Percentiles rank a stretch among this genome's conserved stretches.
Evolutionary conservation across 1,284 basidiomycete genomes (phyloP).

Genomic region (Pseudozyma tsukubaensis): DNA sequence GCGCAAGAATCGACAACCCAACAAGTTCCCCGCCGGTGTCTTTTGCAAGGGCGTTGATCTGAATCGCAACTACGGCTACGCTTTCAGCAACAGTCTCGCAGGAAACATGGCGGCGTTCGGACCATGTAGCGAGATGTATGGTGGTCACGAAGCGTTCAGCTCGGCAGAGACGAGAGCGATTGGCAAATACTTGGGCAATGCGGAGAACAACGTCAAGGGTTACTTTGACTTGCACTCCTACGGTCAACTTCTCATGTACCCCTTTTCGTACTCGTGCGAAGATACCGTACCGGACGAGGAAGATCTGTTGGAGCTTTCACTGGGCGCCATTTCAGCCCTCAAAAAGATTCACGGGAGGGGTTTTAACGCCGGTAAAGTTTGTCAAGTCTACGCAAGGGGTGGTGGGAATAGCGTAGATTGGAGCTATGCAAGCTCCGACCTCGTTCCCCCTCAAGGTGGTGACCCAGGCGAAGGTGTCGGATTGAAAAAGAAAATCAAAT

Average conservation of each 20-base stretch:
- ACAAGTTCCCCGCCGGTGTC: constrained; percentile 62
- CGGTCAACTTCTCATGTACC: constrained; percentile 78
- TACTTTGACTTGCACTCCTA: constrained; percentile 85
- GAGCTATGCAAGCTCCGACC: constrained; percentile 71
- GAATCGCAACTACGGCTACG: constrained; percentile 74
- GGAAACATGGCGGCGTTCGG: neutral
- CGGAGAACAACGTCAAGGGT: constrained; percentile 71
- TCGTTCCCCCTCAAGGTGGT: too few species aligned
- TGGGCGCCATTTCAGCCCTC: constrained; percentile 78
- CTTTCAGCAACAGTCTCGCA: constrained; percentile 73
- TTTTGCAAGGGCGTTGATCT: constrained; percentile 80
- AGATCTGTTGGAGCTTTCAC: constrained; percentile 81
- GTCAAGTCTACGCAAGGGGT: constrained; percentile 70
- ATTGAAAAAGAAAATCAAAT: constrained; percentile 73
- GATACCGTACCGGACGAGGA: constrained; percentile 80
- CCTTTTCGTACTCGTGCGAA: constrained; percentile 81
- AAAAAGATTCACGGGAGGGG: constrained; percentile 73
- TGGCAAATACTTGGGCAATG: constrained; percentile 74
- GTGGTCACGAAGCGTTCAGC: constrained; percentile 71
- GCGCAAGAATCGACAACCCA: constrained; percentile 80
- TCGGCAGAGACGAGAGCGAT: constrained; percentile 81
- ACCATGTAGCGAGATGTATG: constrained; percentile 45
- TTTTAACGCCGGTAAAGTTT: constrained; percentile 77
- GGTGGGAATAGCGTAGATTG: constrained; percentile 75
- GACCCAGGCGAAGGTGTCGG: constrained; percentile 75